These are phyloP conservation scores for Tulasnella sp. DNA, from an alignment of 768 basidiomycete species.

Conservation along the genomic window DNA sequence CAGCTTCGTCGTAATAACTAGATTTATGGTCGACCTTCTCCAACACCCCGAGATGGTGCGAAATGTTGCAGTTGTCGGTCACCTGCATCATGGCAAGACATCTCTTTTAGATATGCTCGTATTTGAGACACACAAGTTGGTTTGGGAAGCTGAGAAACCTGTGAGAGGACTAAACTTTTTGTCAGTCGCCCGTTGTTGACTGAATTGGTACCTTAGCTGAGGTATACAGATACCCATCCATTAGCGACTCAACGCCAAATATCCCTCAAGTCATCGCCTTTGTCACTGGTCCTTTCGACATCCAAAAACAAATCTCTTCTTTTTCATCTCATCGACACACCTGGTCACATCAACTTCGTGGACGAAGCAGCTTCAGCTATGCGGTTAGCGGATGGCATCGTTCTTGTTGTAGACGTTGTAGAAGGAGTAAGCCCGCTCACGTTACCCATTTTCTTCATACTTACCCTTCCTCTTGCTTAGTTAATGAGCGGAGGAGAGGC, in stretches of 20 bases:
- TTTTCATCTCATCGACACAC: constrained; percentile 90
- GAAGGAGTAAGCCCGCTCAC: constrained; percentile 62
- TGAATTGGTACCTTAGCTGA: constrained; percentile 39
- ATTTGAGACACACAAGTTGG: constrained; percentile 89
- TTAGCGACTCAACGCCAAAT: constrained; percentile 81
- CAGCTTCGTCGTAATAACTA: constrained; percentile 23
- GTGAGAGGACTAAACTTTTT: constrained; percentile 35
- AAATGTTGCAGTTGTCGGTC: constrained; percentile 92
- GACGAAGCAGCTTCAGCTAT: constrained; percentile 89
- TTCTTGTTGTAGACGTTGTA: constrained; percentile 95
- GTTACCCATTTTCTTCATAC: constrained; percentile 9
- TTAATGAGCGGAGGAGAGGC: constrained; percentile 89
- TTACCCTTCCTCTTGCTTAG: constrained; percentile 30
- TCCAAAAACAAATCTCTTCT: constrained; percentile 89
- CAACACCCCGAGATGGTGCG: constrained; percentile 88
- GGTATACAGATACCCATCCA: constrained; percentile 93
- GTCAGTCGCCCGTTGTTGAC: not conserved
- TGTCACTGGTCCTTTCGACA: constrained; percentile 80
- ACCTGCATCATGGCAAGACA: constrained; percentile 97
- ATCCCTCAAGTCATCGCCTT: constrained; percentile 93
- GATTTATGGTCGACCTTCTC: constrained; percentile 87
- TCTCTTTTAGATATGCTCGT: constrained; percentile 95
- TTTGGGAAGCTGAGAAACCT: constrained; percentile 84
- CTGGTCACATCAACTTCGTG: constrained; percentile 97
- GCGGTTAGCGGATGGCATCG: constrained; percentile 78